Conservation (phyloP, 768 basidiomycete genomes). For the Rhodotorula taiwanensis region DNA sequence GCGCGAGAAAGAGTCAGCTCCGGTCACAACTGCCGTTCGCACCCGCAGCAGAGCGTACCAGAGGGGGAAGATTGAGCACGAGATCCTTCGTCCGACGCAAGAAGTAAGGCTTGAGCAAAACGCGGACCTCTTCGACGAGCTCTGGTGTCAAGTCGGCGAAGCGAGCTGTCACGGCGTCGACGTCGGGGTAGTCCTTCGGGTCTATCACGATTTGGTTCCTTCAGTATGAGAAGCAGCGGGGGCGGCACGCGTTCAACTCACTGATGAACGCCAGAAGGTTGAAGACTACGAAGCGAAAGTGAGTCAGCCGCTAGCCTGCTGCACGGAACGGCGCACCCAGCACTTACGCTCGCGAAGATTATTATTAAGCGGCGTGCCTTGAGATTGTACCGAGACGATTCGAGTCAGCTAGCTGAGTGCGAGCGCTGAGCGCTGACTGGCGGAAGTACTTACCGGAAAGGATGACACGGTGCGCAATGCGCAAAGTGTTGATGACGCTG, state of each 20-base stretch:
- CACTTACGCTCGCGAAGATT: constrained; percentile 66
- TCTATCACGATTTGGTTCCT: constrained; percentile 45
- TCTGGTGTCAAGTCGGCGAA: constrained; percentile 74
- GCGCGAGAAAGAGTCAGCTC: no score
- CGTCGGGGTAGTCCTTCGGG: constrained; percentile 64
- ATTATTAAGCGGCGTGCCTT: constrained; percentile 82
- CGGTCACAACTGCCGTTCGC: no score
- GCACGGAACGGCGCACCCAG: accelerated
- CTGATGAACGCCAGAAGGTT: constrained; percentile 90
- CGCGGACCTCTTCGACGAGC: constrained; percentile 70
- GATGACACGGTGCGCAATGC: constrained; percentile 58
- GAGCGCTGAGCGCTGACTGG: no score
- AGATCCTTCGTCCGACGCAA: constrained; percentile 72
- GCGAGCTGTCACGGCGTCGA: constrained; percentile 64
- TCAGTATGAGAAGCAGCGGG: background rate
- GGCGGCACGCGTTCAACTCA: background rate
- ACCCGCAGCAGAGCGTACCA: constrained; percentile 17
- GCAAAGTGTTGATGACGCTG: constrained; percentile 16
- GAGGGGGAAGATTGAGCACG: constrained; percentile 39
- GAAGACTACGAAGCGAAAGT: constrained; percentile 53
- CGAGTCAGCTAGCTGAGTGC: no score
- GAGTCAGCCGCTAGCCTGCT: background rate
- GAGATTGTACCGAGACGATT: no score
- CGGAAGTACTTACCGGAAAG: constrained; percentile 32
- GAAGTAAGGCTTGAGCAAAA: constrained; percentile 73